Evolutionary conservation across 192 early-diverging fungal genomes (phyloP).

Genomic region (Obelidium mucronatum): DNA sequence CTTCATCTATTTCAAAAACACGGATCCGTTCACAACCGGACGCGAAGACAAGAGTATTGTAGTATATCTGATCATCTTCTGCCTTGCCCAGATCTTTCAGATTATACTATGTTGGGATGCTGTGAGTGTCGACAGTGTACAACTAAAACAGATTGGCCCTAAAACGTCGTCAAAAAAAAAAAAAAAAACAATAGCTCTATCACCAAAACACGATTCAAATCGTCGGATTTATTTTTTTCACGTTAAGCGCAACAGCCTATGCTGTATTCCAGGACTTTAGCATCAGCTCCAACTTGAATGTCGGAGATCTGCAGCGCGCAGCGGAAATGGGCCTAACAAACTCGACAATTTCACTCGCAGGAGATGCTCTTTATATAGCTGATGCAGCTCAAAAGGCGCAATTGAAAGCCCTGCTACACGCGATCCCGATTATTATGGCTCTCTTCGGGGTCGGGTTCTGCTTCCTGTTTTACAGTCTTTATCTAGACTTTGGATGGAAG

Average conservation of each 20-base stretch:
- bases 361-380: constrained; percentile 20
- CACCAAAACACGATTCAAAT: constrained; percentile 95
- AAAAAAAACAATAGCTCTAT: constrained; percentile 61
- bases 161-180: too few species aligned
- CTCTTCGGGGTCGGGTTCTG: constrained; percentile 54
- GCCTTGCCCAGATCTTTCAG: constrained; percentile 85
- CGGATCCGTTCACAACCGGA: not conserved
- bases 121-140: constrained; percentile 60
- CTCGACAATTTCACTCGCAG: not conserved
- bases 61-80: constrained; percentile 89
- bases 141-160: not conserved
- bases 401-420: constrained; percentile 48
- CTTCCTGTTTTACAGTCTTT: constrained; percentile 47
- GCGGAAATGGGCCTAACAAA: constrained; percentile 20
- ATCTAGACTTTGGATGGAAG: constrained; percentile 63
- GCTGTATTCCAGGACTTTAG: constrained; percentile 70
- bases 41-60: constrained; percentile 64
- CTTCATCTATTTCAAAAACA: constrained; percentile 52
- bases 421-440: constrained; percentile 65
- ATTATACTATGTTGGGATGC: constrained; percentile 87
- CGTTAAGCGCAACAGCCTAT: constrained; percentile 71
- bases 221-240: constrained; percentile 75
- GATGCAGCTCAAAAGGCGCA: not conserved
- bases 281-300: constrained; percentile 39
- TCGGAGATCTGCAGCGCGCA: not conserved